Conservation (phyloP, 306 rosid genomes). For the Canavalia gladiata region DNA sequence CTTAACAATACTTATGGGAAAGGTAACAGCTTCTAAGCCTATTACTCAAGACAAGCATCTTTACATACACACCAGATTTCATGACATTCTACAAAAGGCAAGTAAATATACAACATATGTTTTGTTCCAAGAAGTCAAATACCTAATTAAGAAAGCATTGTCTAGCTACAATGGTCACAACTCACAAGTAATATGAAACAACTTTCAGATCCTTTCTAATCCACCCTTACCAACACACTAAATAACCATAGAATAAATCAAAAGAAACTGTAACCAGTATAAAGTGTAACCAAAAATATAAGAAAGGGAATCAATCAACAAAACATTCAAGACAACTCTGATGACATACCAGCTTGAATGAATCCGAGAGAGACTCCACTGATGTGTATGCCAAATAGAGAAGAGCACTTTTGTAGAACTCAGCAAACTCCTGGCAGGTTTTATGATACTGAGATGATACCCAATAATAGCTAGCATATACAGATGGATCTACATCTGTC, state of each 20-base stretch:
- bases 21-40: not conserved
- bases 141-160: not conserved
- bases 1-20: not conserved
- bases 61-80: not conserved
- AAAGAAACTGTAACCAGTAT: conserved; percentile 29
- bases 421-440: conserved; percentile 92
- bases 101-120: conserved; percentile 6
- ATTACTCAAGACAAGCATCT: conserved; percentile 19
- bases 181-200: conserved; percentile 6
- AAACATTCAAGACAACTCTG: conserved; percentile 10
- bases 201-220: not conserved
- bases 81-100: not conserved
- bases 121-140: not conserved
- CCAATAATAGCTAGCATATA: conserved; percentile 94
- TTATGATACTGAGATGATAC: conserved; percentile 93
- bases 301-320: conserved; percentile 23
- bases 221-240: conserved; percentile 23
- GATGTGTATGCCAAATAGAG: conserved; percentile 96
- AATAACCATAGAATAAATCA: not conserved
- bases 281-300: not conserved
- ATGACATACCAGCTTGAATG: conserved; percentile 87
- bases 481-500: conserved; percentile 99
- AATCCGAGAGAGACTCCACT: conserved; percentile 95
- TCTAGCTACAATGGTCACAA: conserved; percentile 21
- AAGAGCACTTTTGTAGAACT: conserved; percentile 98